phyloP scores from a whole-genome alignment of 345 rosid species.

The Aethionema arabicum region DNA sequence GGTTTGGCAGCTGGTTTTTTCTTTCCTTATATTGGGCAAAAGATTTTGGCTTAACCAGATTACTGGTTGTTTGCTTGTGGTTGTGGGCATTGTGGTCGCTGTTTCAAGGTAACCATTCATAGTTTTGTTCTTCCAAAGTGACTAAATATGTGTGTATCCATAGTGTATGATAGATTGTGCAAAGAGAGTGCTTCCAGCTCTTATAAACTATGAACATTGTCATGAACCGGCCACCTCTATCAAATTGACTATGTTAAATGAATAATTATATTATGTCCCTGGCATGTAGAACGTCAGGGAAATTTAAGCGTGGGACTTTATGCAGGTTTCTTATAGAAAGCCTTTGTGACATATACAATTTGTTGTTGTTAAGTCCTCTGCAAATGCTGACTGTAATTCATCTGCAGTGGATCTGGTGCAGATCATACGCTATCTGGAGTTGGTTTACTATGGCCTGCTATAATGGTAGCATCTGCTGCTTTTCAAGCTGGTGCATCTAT shows the following conservation, averaged over 20 bases:
- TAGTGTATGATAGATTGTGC: neutral
- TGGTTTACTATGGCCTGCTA: conserved; percentile 63
- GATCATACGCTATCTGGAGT: conserved; percentile 54
- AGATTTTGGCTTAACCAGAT: conserved; percentile 62
- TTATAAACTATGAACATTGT: neutral
- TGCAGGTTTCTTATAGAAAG: neutral
- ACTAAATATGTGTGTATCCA: conserved; percentile 1
- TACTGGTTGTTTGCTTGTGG: conserved; percentile 78
- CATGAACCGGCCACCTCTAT: conserved; percentile 5
- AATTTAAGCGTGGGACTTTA: neutral
- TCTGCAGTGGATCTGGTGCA: conserved; percentile 71
- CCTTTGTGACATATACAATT: neutral
- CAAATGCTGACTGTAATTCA: conserved; percentile 22
- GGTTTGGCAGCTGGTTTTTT: conserved; percentile 82
- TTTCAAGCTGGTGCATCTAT: conserved; percentile 85
- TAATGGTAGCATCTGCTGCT: conserved; percentile 81
- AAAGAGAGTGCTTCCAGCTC: conserved; percentile 3
- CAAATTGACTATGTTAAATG: neutral
- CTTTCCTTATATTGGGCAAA: conserved; percentile 58
- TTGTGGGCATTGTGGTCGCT: conserved; percentile 69
- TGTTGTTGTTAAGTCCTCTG: neutral
- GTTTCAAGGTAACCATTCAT: conserved; percentile 57
- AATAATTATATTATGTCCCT: neutral
- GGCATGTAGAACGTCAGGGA: neutral
- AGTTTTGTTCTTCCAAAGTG: neutral